These are phyloP conservation scores for Peterozyma toletana DNA, from an alignment of 805 yeast species.

Conservation along the genomic window DNA sequence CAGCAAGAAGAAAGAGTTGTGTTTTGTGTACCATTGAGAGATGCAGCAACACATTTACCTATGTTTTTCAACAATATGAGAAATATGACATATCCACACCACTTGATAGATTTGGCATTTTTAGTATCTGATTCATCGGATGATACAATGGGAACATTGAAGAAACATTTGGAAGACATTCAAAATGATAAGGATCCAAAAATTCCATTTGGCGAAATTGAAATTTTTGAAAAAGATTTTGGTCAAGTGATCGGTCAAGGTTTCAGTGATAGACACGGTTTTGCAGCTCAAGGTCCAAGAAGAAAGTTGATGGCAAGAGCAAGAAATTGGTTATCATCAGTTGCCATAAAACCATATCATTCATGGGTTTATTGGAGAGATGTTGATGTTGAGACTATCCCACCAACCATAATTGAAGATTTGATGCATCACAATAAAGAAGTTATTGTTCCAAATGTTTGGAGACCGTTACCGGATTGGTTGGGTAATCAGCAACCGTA, in stretches of 20 bases:
- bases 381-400: conserved; percentile 92
- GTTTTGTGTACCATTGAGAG: conserved; percentile 53
- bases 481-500: conserved; percentile 79
- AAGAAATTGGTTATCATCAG: conserved; percentile 86
- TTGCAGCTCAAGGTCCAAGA: conserved; percentile 93
- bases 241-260: conserved; percentile 93
- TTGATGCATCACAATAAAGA: conserved; percentile 87
- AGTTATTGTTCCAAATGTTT: conserved; percentile 90
- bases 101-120: conserved; percentile 59
- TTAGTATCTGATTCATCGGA: conserved; percentile 88
- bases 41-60: conserved; percentile 53
- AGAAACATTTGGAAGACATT: conserved; percentile 46
- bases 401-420: conserved; percentile 81
- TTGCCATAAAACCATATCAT: conserved; percentile 85
- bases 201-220: conserved; percentile 76
- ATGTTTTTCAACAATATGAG: conserved; percentile 53
- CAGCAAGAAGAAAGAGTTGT: conserved; percentile 42
- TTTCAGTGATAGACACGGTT: conserved; percentile 89
- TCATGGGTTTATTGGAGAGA: conserved; percentile 98
- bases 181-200: conserved; percentile 58
- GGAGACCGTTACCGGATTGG: conserved; percentile 89
- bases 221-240: conserved; percentile 85
- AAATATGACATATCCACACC: conserved; percentile 52
- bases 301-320: conserved; percentile 95
- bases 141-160: conserved; percentile 68